Percentiles rank a stretch among this genome's conserved stretches.
phyloP scores from a whole-genome alignment of 2,329 filamentous ascomycete genomes.

The Plectosphaerella plurivora region DNA sequence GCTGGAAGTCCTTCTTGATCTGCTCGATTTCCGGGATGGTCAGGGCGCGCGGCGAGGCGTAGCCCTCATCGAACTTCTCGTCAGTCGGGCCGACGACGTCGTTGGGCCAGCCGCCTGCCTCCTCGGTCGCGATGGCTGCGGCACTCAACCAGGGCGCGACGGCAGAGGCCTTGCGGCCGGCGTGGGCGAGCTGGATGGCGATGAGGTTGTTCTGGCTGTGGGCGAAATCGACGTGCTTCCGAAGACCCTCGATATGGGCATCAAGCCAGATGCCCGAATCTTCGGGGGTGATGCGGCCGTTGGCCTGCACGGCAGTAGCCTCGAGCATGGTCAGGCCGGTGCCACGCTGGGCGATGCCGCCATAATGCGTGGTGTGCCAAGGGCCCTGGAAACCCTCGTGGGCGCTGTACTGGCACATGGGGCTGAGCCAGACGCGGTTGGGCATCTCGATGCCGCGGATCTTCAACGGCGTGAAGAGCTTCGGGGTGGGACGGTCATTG shows the following conservation, averaged over 20 bases:
- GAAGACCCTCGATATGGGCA: slow-evolving; percentile 58
- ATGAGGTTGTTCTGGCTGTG: slow-evolving; percentile 64
- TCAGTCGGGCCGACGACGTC: slow-evolving; percentile 42
- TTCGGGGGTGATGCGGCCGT: slow-evolving; percentile 70
- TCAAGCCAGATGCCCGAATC: slow-evolving; percentile 68
- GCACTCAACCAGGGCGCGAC: slow-evolving; percentile 51
- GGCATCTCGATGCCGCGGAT: slow-evolving; percentile 37
- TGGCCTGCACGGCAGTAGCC: slow-evolving; percentile 61
- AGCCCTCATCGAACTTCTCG: slow-evolving; percentile 52
- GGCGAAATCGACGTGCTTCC: slow-evolving; percentile 58
- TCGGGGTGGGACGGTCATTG: slow-evolving; percentile 4
- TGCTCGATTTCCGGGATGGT: slow-evolving; percentile 59
- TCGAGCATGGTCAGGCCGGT: slow-evolving; percentile 64
- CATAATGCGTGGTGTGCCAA: slow-evolving; percentile 37
- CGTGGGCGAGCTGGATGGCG: slow-evolving; percentile 67
- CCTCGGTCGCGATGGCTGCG: slow-evolving; percentile 46
- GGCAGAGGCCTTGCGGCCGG: slow-evolving; percentile 53
- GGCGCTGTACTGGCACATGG: slow-evolving; percentile 44
- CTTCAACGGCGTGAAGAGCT: slow-evolving; percentile 37
- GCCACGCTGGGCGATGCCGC: slow-evolving; percentile 29
- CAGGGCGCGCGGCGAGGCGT: slow-evolving; percentile 60
- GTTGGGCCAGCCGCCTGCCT: slow-evolving; percentile 44
- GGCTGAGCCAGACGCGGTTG: slow-evolving; percentile 41
- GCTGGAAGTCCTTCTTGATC: slow-evolving; percentile 56
- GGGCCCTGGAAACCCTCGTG: slow-evolving; percentile 34